phyloP scores from a whole-genome alignment of 1,284 basidiomycete species.

The Cerrena zonata region DNA sequence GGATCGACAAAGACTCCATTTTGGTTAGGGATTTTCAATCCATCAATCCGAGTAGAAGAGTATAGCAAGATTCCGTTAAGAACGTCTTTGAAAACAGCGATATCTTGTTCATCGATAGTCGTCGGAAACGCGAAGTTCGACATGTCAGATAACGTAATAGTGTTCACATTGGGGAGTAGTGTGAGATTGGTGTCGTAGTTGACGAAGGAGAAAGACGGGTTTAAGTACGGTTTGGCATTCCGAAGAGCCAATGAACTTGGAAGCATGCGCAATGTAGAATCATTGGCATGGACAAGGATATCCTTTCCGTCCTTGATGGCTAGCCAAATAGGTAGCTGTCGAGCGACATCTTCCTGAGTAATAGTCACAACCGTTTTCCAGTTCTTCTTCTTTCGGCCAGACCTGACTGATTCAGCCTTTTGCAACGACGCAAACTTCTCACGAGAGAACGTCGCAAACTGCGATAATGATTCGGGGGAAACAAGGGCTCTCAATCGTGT shows the following conservation, averaged over 20 bases:
- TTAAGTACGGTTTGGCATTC: background rate
- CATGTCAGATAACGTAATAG: background rate
- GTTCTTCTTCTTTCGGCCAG: background rate
- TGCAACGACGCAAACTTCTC: background rate
- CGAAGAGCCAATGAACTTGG: background rate
- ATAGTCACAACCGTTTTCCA: background rate
- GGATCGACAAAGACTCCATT: background rate
- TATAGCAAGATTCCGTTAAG: background rate
- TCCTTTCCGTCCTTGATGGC: background rate
- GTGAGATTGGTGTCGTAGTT: background rate
- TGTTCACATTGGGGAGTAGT: background rate
- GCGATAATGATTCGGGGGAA: background rate
- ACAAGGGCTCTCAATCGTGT: background rate
- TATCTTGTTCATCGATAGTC: background rate
- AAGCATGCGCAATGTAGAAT: background rate
- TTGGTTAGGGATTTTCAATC: slow-evolving; percentile 5
- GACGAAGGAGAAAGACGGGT: background rate
- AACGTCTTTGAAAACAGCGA: background rate
- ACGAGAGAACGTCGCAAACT: slow-evolving; percentile 1
- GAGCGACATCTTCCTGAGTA: background rate
- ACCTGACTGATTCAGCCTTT: background rate
- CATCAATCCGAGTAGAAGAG: background rate
- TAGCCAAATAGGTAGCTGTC: slow-evolving; percentile 6
- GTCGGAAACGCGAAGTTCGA: background rate
- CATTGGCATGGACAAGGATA: background rate